A percentile compares a stretch with the other conserved stretches of the same genome.
phyloP scores from a whole-genome alignment of 2,329 filamentous ascomycete species.

The Sclerotinia spermophila region DNA sequence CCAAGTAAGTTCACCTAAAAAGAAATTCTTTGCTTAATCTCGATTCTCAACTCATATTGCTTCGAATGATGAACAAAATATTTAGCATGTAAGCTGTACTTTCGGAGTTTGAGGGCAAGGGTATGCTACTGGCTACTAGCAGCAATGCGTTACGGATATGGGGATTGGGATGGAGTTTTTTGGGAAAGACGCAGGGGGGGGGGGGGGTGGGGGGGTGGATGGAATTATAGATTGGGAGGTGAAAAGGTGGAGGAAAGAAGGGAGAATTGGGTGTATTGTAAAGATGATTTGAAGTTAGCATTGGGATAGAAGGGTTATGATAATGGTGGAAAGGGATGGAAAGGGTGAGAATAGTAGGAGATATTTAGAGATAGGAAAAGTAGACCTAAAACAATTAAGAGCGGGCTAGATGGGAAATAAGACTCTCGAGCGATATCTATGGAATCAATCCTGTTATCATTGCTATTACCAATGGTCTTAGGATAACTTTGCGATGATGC shows the following conservation, averaged over 20 bases:
- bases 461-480: too few species aligned
- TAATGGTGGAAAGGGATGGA: not conserved
- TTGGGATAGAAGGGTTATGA: too few species aligned
- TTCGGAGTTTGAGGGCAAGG: not conserved
- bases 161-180: too few species aligned
- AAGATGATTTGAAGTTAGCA: not conserved
- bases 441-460: too few species aligned
- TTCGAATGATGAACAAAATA: not conserved
- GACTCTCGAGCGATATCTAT: not conserved
- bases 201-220: too few species aligned
- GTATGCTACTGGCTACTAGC: fast-evolving
- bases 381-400: not conserved
- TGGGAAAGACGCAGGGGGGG: too few species aligned
- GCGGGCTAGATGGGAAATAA: not conserved
- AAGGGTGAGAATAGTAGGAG: not conserved
- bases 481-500: too few species aligned
- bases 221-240: too few species aligned
- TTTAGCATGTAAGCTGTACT: not conserved
- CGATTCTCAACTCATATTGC: not conserved
- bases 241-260: too few species aligned
- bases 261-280: not conserved
- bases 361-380: not conserved
- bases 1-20: not conserved
- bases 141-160: too few species aligned
- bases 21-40: fast-evolving